Conservation (phyloP, 805 yeast species). For the Cyberlindnera amylophila region DNA sequence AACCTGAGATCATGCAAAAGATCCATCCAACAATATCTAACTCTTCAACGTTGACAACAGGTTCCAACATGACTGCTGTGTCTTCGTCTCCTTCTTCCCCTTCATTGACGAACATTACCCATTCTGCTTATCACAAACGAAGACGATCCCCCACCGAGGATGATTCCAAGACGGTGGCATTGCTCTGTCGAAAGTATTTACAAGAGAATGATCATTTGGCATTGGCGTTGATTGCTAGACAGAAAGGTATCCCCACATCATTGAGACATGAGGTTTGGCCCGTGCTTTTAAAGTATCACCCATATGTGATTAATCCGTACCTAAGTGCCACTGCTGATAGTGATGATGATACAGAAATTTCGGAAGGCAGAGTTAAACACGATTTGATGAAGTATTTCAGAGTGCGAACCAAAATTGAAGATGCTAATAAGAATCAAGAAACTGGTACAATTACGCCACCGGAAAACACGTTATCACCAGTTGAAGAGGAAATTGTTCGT, state of each 20-base stretch:
- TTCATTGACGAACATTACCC: slow-evolving; percentile 4
- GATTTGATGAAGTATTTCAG: slow-evolving; percentile 62
- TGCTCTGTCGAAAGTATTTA: slow-evolving; percentile 53
- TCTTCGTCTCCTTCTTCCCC: slow-evolving; percentile 18
- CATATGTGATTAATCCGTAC: slow-evolving; percentile 75
- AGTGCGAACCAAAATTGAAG: slow-evolving; percentile 26
- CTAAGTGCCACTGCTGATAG: slow-evolving; percentile 45
- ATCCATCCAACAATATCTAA: slow-evolving; percentile 21
- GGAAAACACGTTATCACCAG: slow-evolving; percentile 22
- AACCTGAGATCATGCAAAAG: slow-evolving; percentile 13
- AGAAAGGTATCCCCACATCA: slow-evolving; percentile 80
- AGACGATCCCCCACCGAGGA: slow-evolving; percentile 8
- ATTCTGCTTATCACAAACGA: slow-evolving; percentile 6
- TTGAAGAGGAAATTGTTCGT: slow-evolving; percentile 51
- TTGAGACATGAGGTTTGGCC: slow-evolving; percentile 85
- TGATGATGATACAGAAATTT: slow-evolving; percentile 30
- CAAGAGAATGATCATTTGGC: slow-evolving; percentile 64
- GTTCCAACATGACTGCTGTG: slow-evolving; percentile 11
- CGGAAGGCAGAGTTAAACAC: slow-evolving; percentile 38
- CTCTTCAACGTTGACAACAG: slow-evolving; percentile 16
- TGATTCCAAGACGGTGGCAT: slow-evolving; percentile 28
- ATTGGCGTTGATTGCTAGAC: slow-evolving; percentile 75
- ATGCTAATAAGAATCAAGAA: slow-evolving; percentile 2
- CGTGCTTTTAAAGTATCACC: slow-evolving; percentile 71
- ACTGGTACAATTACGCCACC: slow-evolving; percentile 16